Base-by-base conservation (phyloP, 2,329 filamentous ascomycete genomes). In the Calonectria montana region DNA sequence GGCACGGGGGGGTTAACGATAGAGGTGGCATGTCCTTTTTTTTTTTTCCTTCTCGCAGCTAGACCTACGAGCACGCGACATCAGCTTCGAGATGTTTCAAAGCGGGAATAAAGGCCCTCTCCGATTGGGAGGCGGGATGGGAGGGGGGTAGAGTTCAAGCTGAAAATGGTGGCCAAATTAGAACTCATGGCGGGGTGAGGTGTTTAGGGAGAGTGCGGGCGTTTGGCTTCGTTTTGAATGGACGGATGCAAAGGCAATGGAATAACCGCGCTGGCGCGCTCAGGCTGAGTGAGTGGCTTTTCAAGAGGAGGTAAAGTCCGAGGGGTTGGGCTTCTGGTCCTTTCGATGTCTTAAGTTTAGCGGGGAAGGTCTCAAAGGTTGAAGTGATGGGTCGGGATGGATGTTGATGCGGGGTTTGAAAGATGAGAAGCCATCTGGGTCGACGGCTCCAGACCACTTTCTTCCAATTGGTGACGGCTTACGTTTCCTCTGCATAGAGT, bases 261-360 rank as follows among this genome's bases (percentile, higher is more conserved):
- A 62, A 62, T 62, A 62, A 62, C 57, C 39, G 57, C 57, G 57
- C 39, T 59, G 31, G 39, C 23, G 57, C 57, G 39, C 37, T 39
- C 16, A 43, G 35, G 57, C 43, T 47, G 43, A 37, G 31, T 25
- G 23, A 37, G 35, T 59, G 53, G 53, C 53, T 62, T 62, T 62
- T 27, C 57, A 45, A 45, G 37, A 62, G 31, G 57, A 62, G 37
- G 39, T 45, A 45, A 45, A 62, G 8, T 15, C 57, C 57, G 57
- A 62, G 23, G 29, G 39, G 57, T 35, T 21, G 15, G 31, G 12
- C 53, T 59, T 59, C 31, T 59, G 53, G 53, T 37, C 53, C 21
- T 59, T 25, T 59, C 31, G 21, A 59, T 59, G 53, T 39, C 53
- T 39, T 37, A 59, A 59, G 53, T 59, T 39, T 59, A 59, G 53